A percentile compares a stretch with the other conserved stretches of the same genome.
Evolutionary conservation across 805 yeast species (phyloP).

Genomic region (Candida boidinii): DNA sequence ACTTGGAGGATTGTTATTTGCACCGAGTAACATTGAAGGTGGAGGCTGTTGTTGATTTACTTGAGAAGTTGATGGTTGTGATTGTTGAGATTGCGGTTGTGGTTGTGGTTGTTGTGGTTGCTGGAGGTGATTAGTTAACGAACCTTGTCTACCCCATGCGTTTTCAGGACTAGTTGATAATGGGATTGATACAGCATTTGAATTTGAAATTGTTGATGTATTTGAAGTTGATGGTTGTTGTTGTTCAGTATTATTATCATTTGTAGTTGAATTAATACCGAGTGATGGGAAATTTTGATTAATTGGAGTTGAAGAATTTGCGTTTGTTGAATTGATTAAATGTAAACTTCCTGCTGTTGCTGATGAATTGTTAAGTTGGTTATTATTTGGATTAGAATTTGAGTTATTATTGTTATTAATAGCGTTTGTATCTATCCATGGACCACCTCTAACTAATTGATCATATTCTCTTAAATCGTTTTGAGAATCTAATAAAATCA

Average conservation of each 20-base stretch:
- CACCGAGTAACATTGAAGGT: slow-evolving; percentile 2
- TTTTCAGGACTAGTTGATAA: slow-evolving; percentile 12
- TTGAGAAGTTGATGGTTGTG: slow-evolving; percentile 15
- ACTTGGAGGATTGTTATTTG: background rate
- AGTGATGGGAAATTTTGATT: slow-evolving; percentile 5
- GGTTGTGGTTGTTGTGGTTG: slow-evolving; percentile 23
- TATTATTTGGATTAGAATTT: slow-evolving; percentile 7
- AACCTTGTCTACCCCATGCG: background rate
- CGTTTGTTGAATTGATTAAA: slow-evolving; percentile 1
- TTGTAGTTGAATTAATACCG: too few species aligned
- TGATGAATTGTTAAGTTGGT: slow-evolving; percentile 5
- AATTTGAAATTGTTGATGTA: slow-evolving; percentile 11
- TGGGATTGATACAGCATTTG: slow-evolving; percentile 20
- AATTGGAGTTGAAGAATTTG: slow-evolving; percentile 6
- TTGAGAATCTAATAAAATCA: slow-evolving; percentile 36
- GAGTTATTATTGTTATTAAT: slow-evolving; percentile 9
- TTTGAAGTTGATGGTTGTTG: too few species aligned
- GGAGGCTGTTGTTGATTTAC: slow-evolving; percentile 15
- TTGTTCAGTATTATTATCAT: too few species aligned
- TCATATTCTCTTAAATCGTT: slow-evolving; percentile 40
- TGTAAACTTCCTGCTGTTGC: slow-evolving; percentile 6
- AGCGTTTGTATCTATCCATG: slow-evolving; percentile 1
- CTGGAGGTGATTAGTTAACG: slow-evolving; percentile 26
- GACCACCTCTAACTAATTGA: slow-evolving; percentile 37
- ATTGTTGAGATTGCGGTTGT: slow-evolving; percentile 11